A percentile compares a stretch with the other conserved stretches of the same genome.
These are phyloP conservation scores for Boletales sp. DNA, from an alignment of 768 basidiomycete genomes.

Conservation along the genomic window DNA sequence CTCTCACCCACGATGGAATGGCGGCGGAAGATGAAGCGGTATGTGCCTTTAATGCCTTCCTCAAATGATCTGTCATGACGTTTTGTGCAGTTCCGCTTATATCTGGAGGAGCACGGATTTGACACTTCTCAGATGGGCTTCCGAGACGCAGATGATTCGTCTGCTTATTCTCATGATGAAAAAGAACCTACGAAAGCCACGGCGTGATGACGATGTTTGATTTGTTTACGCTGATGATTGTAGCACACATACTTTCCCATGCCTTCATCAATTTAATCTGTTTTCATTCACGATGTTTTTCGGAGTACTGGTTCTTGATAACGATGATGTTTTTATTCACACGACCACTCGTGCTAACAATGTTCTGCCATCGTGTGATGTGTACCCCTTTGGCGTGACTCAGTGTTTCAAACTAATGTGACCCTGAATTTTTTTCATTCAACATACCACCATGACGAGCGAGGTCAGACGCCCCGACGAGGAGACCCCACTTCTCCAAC, in stretches of 20 bases:
- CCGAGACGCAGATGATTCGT: conserved; percentile 22
- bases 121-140: conserved; percentile 75
- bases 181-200: conserved; percentile 11
- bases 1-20: conserved; percentile 78
- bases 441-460: no score
- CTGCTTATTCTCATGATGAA: conserved; percentile 14
- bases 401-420: no score
- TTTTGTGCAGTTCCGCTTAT: conserved; percentile 67
- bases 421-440: no score
- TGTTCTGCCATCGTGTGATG: no score
- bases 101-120: conserved; percentile 75
- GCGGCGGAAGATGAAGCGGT: conserved; percentile 66
- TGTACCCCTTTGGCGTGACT: no score
- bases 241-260: not conserved
- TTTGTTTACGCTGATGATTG: not conserved
- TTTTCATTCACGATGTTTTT: no score
- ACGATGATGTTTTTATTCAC: no score
- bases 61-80: conserved; percentile 1
- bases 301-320: no score
- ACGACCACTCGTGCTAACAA: no score
- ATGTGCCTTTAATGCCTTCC: conserved; percentile 18
- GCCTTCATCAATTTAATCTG: no score
- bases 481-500: no score
- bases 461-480: no score
- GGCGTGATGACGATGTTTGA: conserved; percentile 7